Conservation (phyloP, 345 rosid species). For the Orychophragmus violaceus region DNA sequence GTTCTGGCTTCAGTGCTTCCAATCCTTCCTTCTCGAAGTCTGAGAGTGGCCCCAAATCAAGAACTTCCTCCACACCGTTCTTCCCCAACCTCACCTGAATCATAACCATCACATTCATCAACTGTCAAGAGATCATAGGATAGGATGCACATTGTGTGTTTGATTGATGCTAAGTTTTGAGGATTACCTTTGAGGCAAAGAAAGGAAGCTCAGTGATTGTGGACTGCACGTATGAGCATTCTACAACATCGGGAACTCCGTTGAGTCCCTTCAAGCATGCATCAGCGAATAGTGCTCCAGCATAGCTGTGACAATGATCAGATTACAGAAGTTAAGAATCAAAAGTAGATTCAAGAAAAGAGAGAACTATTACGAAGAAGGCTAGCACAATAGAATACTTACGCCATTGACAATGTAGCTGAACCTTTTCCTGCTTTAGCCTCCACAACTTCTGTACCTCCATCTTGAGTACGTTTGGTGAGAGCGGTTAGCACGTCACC, state of each 20-base stretch:
- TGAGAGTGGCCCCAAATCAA: constrained; percentile 49
- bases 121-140: background rate
- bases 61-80: constrained; percentile 57
- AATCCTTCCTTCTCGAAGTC: constrained; percentile 54
- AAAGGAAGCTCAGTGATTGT: constrained; percentile 66
- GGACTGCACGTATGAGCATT: constrained; percentile 78
- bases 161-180: background rate
- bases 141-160: background rate
- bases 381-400: constrained; percentile 25
- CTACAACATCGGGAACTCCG: constrained; percentile 65
- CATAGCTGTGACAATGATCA: constrained; percentile 46
- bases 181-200: constrained; percentile 35
- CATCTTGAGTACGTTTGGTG: constrained; percentile 83
- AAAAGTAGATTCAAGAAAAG: background rate
- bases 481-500: constrained; percentile 55
- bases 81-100: constrained; percentile 64
- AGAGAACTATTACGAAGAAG: background rate
- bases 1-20: constrained; percentile 59
- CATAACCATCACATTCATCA: background rate
- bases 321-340: background rate
- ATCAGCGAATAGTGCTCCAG: constrained; percentile 84
- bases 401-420: constrained; percentile 88
- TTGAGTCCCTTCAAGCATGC: constrained; percentile 88
- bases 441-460: constrained; percentile 87
- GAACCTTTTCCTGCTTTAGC: constrained; percentile 96